phyloP scores from a whole-genome alignment of 108 stramenopile genomes.

The Bacterosira constricta region DNA sequence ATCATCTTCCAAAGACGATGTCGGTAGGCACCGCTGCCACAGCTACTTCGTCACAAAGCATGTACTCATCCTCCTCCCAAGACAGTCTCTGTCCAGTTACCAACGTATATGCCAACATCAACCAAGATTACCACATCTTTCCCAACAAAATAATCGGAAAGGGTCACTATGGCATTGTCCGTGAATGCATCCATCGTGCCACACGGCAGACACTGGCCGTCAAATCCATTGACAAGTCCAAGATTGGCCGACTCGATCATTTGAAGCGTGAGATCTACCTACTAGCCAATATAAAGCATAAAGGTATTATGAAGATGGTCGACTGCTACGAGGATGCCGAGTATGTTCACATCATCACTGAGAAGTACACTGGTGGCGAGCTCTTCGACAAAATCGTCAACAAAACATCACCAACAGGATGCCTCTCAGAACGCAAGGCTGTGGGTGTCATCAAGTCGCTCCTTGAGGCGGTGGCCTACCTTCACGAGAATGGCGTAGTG shows the following conservation, averaged over 20 bases:
- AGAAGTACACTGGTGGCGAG: constrained; percentile 69
- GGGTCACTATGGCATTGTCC: constrained; percentile 19
- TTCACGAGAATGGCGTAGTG: constrained; percentile 61
- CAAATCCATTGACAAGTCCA: constrained; percentile 57
- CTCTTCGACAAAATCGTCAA: constrained; percentile 53
- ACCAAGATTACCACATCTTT: constrained; percentile 12
- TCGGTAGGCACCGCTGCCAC: no score
- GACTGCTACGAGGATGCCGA: constrained; percentile 46
- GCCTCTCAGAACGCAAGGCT: constrained; percentile 49
- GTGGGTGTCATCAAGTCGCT: constrained; percentile 48
- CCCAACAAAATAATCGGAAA: constrained; percentile 10
- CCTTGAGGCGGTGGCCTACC: constrained; percentile 48
- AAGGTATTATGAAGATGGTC: constrained; percentile 35
- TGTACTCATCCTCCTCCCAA: neutral
- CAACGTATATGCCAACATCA: neutral
- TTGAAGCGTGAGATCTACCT: constrained; percentile 15
- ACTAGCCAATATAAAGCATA: constrained; percentile 14
- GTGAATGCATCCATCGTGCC: constrained; percentile 29
- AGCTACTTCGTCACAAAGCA: no score
- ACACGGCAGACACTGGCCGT: constrained; percentile 49
- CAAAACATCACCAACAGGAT: constrained; percentile 19
- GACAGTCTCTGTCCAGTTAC: constrained; percentile 3
- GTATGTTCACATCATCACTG: constrained; percentile 55
- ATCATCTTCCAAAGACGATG: no score
- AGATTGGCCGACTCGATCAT: constrained; percentile 29